Base-by-base conservation (phyloP, 441 rosid genomes). In the Macaranga tanarius region DNA sequence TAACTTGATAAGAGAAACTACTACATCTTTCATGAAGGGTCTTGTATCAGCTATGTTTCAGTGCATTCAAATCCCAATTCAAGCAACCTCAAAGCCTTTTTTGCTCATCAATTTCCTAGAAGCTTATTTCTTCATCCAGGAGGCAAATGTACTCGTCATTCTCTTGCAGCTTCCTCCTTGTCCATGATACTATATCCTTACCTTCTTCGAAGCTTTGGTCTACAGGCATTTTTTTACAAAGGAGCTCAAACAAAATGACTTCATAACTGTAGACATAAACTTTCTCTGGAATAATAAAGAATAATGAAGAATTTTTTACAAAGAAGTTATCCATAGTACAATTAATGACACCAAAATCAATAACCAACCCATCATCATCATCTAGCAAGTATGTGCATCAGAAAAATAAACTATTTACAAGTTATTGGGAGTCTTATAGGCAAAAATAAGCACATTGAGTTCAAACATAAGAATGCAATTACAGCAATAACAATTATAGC, bases 251-350 rank as follows among this genome's bases (percentile, higher is more conserved):
- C n/a, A n/a, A n/a, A n/a, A n/a, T n/a, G n/a, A n/a, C n/a, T n/a
- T n/a, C n/a, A n/a, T n/a, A n/a, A n/a, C n/a, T n/a, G n/a, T n/a
- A n/a, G n/a, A n/a, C n/a, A n/a, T n/a, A n/a, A n/a, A n/a, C n/a
- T n/a, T n/a, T n/a, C n/a, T n/a, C n/a, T n/a, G n/a, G n/a, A n/a
- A n/a, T n/a, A n/a, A n/a, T 23, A 85, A 77, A 22, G 86, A 78
- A 11, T 80, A 22, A 28, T 65, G 68, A 71, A 86, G 81, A 52
- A 89, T 71, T 76, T 91, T 90, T 84, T 70, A 86, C 1, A 90
- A 62, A 67, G 97, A 90, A 72, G 94, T 93, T 50, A 89, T 54
- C 99, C 95, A 94, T 1, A 85, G 62, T 13, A 86, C 76, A 20
- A 85, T 16, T 40, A 87, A 51, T 1, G 90, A 85, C 13, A 79